Evolutionary conservation across 1,139 yeast species (phyloP), one percentile per base, ranked within the genome.

Genomic region (Nakaseomyces glabratus): DNA sequence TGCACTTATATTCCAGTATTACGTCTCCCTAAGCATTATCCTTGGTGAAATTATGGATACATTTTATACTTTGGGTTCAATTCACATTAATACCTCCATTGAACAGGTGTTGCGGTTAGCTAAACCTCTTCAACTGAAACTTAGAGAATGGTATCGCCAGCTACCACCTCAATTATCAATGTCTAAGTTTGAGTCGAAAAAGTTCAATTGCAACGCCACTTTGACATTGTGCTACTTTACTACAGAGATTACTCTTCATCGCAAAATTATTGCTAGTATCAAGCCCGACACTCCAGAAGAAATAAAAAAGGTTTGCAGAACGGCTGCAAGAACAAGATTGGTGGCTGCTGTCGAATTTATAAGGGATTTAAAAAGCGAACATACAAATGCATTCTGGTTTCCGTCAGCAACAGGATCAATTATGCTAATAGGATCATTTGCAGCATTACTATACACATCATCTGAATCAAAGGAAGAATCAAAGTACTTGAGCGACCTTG

Each of bases 311-410:
- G 88, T 86, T 2, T 84, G 95, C 54, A 69, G 95, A 30, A 67
- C 78, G 18, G 95, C 95, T 0, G 95, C 95, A 1, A 74, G 70
- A 42, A 80, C 93, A 1, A 65, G 96, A 46, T 62, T 86, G 11
- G 59, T 74, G 12, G 95, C 95, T 0, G 81, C 94, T 1, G 72
- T 84, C 41, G 93, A 82, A 36, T 82, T 85, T 59, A 79, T 84
- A 8, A 62, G 79, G 38, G 79, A 74, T 40, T 66, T 86, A 49
- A 76, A 77, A 46, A 80, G 81, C 2, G 94, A 84, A 45, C 94
- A 85, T 51, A 71, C 82, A 35, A 86, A 77, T 51, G 74, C 93
- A 7, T 85, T 84, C 57, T 86, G 95, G 95, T 90, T 82, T 57
- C 73, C 86, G 2, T 76, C 86, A 4, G 71, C 94, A 0, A 68